phyloP scores from a whole-genome alignment of 208 protist genomes.

The Angomonas deanei region DNA sequence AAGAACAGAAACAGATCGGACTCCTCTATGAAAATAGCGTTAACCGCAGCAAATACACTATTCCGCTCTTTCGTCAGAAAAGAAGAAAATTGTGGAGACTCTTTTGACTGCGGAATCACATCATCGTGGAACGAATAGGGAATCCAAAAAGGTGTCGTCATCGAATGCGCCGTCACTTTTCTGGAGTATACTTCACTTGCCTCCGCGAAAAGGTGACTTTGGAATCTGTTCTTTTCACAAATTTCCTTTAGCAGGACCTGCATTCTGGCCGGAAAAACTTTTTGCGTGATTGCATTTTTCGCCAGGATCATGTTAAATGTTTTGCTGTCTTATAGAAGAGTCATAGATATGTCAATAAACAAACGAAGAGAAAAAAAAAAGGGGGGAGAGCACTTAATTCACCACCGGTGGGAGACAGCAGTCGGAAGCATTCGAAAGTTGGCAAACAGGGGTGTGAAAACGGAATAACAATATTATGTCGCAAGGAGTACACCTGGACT shows the following conservation, averaged over 20 bases:
- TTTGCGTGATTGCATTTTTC: neutral
- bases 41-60: constrained; percentile 16
- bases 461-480: too few relatives aligned
- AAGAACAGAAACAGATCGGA: constrained; percentile 66
- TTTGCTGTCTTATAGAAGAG: too few relatives aligned
- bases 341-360: too few relatives aligned
- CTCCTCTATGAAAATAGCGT: constrained; percentile 56
- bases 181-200: neutral
- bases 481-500: too few relatives aligned
- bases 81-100: neutral
- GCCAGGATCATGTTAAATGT: too few relatives aligned
- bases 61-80: neutral
- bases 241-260: neutral
- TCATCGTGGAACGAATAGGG: neutral
- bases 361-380: too few relatives aligned
- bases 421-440: too few relatives aligned
- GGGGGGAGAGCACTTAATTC: too few relatives aligned
- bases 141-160: neutral
- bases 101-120: neutral
- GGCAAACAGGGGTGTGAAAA: too few relatives aligned
- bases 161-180: neutral
- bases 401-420: too few relatives aligned
- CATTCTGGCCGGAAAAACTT: neutral
- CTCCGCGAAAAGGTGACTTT: neutral
- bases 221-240: neutral